Base-by-base conservation (phyloP, 1,284 basidiomycete genomes). In the Ceratobasidium theobromae region DNA sequence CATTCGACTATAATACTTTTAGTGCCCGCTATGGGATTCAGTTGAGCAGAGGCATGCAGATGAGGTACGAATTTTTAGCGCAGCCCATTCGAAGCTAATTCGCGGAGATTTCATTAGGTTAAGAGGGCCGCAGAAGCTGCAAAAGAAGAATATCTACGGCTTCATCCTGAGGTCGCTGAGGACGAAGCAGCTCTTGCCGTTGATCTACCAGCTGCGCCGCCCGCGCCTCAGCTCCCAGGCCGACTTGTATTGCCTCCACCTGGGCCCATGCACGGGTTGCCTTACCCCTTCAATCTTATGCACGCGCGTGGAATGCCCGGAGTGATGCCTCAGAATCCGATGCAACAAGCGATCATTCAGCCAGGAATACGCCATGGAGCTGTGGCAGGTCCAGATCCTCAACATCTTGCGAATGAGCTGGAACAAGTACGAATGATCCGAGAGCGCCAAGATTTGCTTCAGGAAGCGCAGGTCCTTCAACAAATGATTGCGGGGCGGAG, bases 21-120 rank as follows among this genome's bases (percentile, higher is more conserved):
- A 86, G 74, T 93, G 91, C 68, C 73, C 75, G 1, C 77, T 93
- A 1, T 93, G 88, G 87, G 91, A 93, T 67, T 69, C 79, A 2
- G 81, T 86, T 0, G 88, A 88, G 67, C 76, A 82, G 66, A 79
- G 86, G 23, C 86, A 88, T 72, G 80, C 78, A 18, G 79, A 84
- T 57, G 88, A 91, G 77, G 88, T 88, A 69, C 53, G 78, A 18
- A n/a, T 43, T n/a, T 8, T 16, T 27, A 18, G 25, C 23, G 32
- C 18, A 43, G 49, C 9, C 28, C 43, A 27, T 55, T 25, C 57
- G 16, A 35, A 53, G 54, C 23, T n/a, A 18, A n/a, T 27, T 65
- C 41, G 32, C 28, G n/a, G n/a, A n/a, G n/a, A n/a, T n/a, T n/a
- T n/a, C n/a, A 60, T 18, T 68, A 91, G 88, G 86, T 91, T n/a